Evolutionary conservation across 805 yeast genomes (phyloP).

Genomic region (Starmerella tilneyi): DNA sequence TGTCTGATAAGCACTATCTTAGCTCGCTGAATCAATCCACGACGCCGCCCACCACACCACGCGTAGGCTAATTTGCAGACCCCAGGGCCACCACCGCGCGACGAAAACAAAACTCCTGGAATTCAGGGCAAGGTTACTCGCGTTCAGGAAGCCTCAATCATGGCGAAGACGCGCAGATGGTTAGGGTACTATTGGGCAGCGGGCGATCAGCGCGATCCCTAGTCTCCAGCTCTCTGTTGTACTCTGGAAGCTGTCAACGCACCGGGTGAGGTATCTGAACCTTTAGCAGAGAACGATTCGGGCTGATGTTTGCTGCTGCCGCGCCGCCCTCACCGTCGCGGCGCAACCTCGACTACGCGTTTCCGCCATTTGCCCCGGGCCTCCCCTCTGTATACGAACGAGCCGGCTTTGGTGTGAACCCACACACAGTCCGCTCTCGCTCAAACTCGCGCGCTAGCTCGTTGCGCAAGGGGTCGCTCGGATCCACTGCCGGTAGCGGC

Average conservation of each 20-base stretch:
- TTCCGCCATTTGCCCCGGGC: conserved; percentile 35
- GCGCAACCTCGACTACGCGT: conserved; percentile 31
- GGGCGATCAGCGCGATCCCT: too few species aligned
- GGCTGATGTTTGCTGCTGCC: conserved; percentile 2
- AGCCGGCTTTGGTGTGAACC: conserved; percentile 35
- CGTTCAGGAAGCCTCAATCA: neutral
- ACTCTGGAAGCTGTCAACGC: too few species aligned
- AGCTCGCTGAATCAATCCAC: too few species aligned
- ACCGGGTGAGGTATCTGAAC: too few species aligned
- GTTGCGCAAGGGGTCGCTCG: conserved; percentile 5
- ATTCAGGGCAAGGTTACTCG: conserved; percentile 1
- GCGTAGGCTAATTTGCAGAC: too few species aligned
- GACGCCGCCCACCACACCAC: too few species aligned
- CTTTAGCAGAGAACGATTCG: too few species aligned
- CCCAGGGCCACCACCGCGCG: neutral
- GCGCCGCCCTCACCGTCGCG: conserved; percentile 12
- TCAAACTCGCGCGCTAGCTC: conserved; percentile 17
- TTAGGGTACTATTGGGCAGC: neutral
- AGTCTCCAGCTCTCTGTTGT: too few species aligned
- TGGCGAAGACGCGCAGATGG: neutral
- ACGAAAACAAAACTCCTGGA: neutral
- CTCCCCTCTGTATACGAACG: conserved; percentile 35
- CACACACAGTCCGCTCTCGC: conserved; percentile 9
- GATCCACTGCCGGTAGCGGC: conserved; percentile 1
- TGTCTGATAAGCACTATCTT: too few species aligned